Percentiles rank a stretch among this genome's conserved stretches.
phyloP scores from a whole-genome alignment of 805 yeast genomes.

The Schwanniomyces vanrijiae region DNA sequence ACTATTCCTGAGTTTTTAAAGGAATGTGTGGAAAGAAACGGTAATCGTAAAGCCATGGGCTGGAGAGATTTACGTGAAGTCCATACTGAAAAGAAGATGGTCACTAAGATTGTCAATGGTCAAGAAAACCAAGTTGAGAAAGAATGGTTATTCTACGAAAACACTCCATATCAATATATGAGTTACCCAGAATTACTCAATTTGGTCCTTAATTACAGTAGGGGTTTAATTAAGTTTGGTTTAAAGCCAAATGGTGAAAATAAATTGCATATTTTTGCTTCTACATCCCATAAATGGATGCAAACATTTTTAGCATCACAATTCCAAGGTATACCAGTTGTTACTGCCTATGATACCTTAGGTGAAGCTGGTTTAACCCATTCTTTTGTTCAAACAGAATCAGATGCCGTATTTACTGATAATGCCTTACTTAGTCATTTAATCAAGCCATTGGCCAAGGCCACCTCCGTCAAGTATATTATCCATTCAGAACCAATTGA shows the following conservation, averaged over 20 bases:
- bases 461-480: slow-evolving; percentile 60
- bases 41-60: slow-evolving; percentile 60
- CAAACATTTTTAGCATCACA: slow-evolving; percentile 77
- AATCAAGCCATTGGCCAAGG: slow-evolving; percentile 67
- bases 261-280: slow-evolving; percentile 79
- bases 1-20: slow-evolving; percentile 70
- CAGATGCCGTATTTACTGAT: slow-evolving; percentile 81
- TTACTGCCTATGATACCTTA: slow-evolving; percentile 93
- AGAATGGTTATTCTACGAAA: slow-evolving; percentile 84
- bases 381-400: slow-evolving; percentile 79
- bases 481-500: slow-evolving; percentile 68
- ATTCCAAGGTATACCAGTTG: slow-evolving; percentile 80
- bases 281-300: slow-evolving; percentile 91
- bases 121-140: slow-evolving; percentile 70
- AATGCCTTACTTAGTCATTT: slow-evolving; percentile 67
- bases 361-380: slow-evolving; percentile 88
- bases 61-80: slow-evolving; percentile 75
- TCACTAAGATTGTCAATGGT: slow-evolving; percentile 79
- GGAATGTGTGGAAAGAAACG: slow-evolving; percentile 61
- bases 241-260: slow-evolving; percentile 58
- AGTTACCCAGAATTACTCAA: slow-evolving; percentile 57
- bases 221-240: slow-evolving; percentile 77
- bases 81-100: slow-evolving; percentile 71
- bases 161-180: slow-evolving; percentile 67
- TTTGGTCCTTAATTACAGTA: slow-evolving; percentile 56